Evolutionary conservation across 2,329 filamentous ascomycete species (phyloP).

Genomic region (Teratosphaeria viscida): DNA sequence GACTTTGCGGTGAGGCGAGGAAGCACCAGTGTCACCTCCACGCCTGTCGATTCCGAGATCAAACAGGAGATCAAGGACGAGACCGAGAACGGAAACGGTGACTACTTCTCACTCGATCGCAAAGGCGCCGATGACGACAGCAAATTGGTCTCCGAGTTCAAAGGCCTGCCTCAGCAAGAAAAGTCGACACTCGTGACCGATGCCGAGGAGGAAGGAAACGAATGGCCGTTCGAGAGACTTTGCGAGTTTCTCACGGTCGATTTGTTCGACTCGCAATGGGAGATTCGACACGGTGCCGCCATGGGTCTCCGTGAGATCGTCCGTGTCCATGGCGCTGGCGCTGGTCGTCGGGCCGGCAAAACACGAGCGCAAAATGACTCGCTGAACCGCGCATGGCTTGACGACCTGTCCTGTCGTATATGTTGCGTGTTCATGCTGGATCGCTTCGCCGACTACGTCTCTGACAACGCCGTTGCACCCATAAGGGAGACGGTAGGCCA

Average conservation of each 20-base stretch:
- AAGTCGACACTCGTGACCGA: conserved; percentile 79
- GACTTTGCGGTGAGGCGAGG: conserved; percentile 61
- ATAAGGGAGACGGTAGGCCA: conserved; percentile 94
- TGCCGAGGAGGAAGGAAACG: conserved; percentile 62
- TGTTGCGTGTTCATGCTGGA: conserved; percentile 96
- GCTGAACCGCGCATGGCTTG: conserved; percentile 76
- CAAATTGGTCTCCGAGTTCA: conserved; percentile 92
- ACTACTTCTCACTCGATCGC: conserved; percentile 87
- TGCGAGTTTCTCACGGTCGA: conserved; percentile 92
- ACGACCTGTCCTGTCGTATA: conserved; percentile 88
- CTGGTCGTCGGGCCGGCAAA: conserved; percentile 66
- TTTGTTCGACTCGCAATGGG: conserved; percentile 88
- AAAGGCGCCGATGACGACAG: conserved; percentile 73
- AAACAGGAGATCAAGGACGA: conserved; percentile 51
- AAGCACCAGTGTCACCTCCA: conserved; percentile 49
- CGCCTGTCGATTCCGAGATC: conserved; percentile 42
- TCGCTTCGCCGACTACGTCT: conserved; percentile 94
- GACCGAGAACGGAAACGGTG: conserved; percentile 46
- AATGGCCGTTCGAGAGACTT: conserved; percentile 90
- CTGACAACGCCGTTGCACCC: conserved; percentile 90
- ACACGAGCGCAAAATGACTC: conserved; percentile 62
- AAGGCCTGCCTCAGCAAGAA: conserved; percentile 68
- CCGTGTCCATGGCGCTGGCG: conserved; percentile 80
- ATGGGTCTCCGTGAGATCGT: conserved; percentile 90
- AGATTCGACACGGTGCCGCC: conserved; percentile 88